Evolutionary conservation across 2,329 filamentous ascomycete genomes (phyloP).

Genomic region (Scedosporium apiospermum): DNA sequence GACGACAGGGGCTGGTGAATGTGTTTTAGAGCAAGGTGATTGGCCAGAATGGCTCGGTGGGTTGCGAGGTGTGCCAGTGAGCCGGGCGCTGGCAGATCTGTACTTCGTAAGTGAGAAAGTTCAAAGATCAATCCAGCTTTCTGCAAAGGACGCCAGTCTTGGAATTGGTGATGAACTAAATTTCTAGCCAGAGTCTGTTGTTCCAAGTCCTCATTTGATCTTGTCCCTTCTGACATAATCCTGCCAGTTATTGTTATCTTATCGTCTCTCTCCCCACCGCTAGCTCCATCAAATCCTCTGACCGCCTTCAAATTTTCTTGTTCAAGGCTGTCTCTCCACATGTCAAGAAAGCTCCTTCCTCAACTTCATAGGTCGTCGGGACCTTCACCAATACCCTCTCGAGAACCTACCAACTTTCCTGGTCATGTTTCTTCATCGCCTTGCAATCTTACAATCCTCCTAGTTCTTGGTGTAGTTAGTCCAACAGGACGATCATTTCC

Average conservation of each 20-base stretch:
- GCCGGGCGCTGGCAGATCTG: neutral
- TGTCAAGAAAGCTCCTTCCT: neutral
- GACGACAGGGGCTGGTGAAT: neutral
- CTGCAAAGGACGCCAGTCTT: neutral
- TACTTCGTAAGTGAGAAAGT: too few species aligned
- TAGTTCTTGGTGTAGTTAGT: conserved; percentile 28
- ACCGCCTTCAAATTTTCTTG: neutral
- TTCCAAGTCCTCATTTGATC: too few species aligned
- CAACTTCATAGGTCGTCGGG: neutral
- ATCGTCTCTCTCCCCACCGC: too few species aligned
- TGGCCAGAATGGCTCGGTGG: neutral
- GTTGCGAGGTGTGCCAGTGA: neutral
- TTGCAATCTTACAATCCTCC: conserved; percentile 11
- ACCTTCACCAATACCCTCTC: neutral
- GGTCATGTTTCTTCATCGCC: conserved; percentile 3
- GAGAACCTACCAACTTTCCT: conserved; percentile 7
- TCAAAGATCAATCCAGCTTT: neutral
- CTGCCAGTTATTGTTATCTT: too few species aligned
- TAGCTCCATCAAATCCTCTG: too few species aligned
- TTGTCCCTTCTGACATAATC: too few species aligned
- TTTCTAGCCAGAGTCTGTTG: too few species aligned
- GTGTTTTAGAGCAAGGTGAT: neutral
- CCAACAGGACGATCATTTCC: conserved; percentile 27
- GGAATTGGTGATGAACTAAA: too few species aligned
- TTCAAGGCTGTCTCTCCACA: neutral